phyloP scores from a whole-genome alignment of 164 flowering plant genomes.

The Piper longum region DNA sequence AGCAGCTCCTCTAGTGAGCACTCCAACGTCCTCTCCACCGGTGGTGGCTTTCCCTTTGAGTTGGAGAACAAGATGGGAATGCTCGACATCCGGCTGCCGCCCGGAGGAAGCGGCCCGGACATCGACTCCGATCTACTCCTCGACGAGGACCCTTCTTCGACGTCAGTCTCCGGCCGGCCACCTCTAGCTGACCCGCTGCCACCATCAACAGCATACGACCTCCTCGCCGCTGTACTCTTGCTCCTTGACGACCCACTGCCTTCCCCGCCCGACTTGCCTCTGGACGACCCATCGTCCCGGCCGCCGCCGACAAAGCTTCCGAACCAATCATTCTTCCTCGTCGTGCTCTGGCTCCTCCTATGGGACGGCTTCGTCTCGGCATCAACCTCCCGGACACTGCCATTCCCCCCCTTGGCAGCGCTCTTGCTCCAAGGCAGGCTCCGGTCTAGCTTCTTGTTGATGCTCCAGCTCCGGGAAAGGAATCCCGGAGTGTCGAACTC shows the following conservation, averaged over 20 bases:
- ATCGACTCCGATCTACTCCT: neutral
- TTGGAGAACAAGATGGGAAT: conserved; percentile 46
- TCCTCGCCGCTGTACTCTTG: neutral
- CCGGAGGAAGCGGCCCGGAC: conserved; percentile 11
- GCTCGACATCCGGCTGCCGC: conserved; percentile 18
- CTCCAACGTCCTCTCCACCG: conserved; percentile 44
- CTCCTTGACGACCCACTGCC: neutral
- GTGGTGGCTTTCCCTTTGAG: conserved; percentile 30
- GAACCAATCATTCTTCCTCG: conserved; percentile 1
- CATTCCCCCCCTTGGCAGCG: neutral
- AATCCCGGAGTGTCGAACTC: conserved; percentile 1
- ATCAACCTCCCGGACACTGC: neutral
- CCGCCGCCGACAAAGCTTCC: neutral
- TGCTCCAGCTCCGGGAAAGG: neutral
- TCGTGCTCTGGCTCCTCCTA: neutral
- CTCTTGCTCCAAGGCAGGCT: neutral
- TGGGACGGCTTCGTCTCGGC: neutral
- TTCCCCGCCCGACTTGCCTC: neutral
- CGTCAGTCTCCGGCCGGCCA: neutral
- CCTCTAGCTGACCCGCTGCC: neutral
- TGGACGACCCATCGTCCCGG: neutral
- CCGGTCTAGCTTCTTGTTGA: neutral
- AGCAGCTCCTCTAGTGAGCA: conserved; percentile 73
- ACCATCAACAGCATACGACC: neutral
- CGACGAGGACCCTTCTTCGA: neutral